Percentiles rank a stretch among this genome's conserved stretches.
phyloP scores from a whole-genome alignment of 1,284 basidiomycete genomes.

The Pyrrhoderma lamaoense region DNA sequence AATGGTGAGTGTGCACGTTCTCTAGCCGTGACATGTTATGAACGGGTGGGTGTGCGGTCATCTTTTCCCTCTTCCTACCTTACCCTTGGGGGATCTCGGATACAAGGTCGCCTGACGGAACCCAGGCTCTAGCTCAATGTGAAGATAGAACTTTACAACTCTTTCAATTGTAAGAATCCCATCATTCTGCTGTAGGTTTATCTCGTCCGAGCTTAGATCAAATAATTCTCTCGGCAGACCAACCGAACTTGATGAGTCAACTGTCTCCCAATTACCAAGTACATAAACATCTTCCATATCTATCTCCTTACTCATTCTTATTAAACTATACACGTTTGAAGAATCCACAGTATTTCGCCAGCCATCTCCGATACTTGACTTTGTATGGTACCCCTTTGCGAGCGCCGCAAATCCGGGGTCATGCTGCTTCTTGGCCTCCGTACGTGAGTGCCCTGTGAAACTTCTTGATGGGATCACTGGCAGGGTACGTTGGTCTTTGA shows the following conservation, averaged over 20 bases:
- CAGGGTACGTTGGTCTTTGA: slow-evolving; percentile 53
- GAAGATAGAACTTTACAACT: slow-evolving; percentile 52
- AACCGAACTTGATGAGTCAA: background rate
- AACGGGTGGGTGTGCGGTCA: slow-evolving; percentile 1
- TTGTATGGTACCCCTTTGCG: slow-evolving; percentile 77
- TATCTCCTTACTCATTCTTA: slow-evolving; percentile 2
- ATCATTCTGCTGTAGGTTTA: background rate
- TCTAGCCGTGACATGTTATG: slow-evolving; percentile 3
- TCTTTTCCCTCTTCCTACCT: background rate
- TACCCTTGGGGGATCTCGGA: no score
- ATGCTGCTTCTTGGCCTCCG: slow-evolving; percentile 76
- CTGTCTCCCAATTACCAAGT: background rate
- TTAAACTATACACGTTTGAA: slow-evolving; percentile 8
- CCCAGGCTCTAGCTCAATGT: slow-evolving; percentile 48
- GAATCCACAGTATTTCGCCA: slow-evolving; percentile 35
- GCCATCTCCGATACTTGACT: slow-evolving; percentile 66
- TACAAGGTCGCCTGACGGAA: slow-evolving; percentile 61
- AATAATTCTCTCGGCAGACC: background rate
- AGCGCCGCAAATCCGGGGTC: slow-evolving; percentile 46
- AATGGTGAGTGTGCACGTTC: slow-evolving; percentile 35
- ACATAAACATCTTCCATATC: no score
- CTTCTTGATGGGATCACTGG: slow-evolving; percentile 74
- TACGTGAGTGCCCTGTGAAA: slow-evolving; percentile 76
- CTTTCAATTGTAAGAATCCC: slow-evolving; percentile 32
- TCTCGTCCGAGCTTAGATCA: background rate